phyloP scores from a whole-genome alignment of 768 basidiomycete genomes.

The Boletus huronensis region DNA sequence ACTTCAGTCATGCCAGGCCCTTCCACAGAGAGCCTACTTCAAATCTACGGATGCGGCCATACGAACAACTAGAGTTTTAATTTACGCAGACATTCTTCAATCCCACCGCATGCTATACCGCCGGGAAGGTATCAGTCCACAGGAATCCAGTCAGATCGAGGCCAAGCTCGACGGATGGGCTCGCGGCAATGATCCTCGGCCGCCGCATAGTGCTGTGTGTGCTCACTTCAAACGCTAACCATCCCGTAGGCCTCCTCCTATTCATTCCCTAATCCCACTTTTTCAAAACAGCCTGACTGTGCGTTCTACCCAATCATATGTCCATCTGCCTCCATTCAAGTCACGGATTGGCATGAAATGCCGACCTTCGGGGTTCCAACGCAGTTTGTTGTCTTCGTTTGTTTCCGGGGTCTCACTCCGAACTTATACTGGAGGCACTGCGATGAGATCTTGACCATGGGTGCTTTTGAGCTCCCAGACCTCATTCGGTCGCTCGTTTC shows the following conservation, averaged over 20 bases:
- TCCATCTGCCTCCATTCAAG: constrained; percentile 77
- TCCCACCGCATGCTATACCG: constrained; percentile 52
- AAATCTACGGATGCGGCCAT: constrained; percentile 92
- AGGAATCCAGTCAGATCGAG: constrained; percentile 82
- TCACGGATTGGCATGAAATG: constrained; percentile 58
- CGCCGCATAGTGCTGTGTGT: too few species aligned
- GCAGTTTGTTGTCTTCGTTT: background rate
- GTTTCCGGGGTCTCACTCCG: constrained; percentile 68
- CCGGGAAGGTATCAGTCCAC: constrained; percentile 60
- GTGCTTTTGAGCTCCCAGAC: constrained; percentile 46
- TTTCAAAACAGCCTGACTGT: constrained; percentile 23
- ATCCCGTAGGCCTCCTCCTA: constrained; percentile 64
- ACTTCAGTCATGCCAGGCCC: constrained; percentile 6
- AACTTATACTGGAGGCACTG: constrained; percentile 64
- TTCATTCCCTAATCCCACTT: constrained; percentile 49
- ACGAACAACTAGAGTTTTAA: constrained; percentile 83
- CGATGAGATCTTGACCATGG: constrained; percentile 42
- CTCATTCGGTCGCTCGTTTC: constrained; percentile 21
- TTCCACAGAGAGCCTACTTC: constrained; percentile 62
- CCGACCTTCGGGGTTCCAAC: constrained; percentile 63
- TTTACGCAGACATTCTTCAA: constrained; percentile 50
- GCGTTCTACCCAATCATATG: constrained; percentile 73
- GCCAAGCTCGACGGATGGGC: constrained; percentile 65
- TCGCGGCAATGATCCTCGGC: constrained; percentile 41
- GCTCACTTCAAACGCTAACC: background rate